phyloP scores from a whole-genome alignment of 306 rosid species.

The Sicyos edulis region DNA sequence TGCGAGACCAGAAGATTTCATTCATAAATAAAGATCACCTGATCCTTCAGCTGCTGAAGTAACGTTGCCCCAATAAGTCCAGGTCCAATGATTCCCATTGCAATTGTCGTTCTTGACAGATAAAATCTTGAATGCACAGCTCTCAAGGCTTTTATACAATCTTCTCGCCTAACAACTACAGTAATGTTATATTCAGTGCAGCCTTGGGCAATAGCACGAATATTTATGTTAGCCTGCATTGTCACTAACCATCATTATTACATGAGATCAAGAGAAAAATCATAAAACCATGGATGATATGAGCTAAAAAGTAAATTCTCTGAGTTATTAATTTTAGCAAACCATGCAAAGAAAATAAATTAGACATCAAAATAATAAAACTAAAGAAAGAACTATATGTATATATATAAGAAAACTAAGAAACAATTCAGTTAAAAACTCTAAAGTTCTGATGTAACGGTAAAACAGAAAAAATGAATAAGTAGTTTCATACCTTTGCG shows the following conservation, averaged over 20 bases:
- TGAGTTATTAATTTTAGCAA: not conserved
- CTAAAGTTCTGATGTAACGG: constrained; percentile 5
- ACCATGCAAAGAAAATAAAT: not conserved
- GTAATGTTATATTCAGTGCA: constrained; percentile 94
- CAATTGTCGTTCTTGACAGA: constrained; percentile 85
- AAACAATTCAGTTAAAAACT: not conserved
- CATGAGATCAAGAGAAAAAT: constrained; percentile 20
- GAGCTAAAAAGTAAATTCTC: not conserved
- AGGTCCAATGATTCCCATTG: constrained; percentile 95
- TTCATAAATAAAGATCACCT: constrained; percentile 43
- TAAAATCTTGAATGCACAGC: constrained; percentile 98
- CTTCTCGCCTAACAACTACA: constrained; percentile 83
- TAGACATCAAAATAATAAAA: not conserved
- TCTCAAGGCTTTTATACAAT: constrained; percentile 83
- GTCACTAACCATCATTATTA: constrained; percentile 21
- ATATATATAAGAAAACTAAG: too few species aligned
- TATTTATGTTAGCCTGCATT: constrained; percentile 85
- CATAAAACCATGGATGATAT: constrained; percentile 17
- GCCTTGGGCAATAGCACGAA: constrained; percentile 99
- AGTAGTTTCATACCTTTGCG: constrained; percentile 68
- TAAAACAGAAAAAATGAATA: constrained; percentile 4
- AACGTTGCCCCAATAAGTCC: constrained; percentile 92
- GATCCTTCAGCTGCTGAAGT: constrained; percentile 94
- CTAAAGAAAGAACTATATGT: not conserved
- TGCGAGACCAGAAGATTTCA: constrained; percentile 8